These are phyloP conservation scores for Hyphodiscus sp. DNA, from an alignment of 2,329 filamentous ascomycete species.

Conservation along the genomic window DNA sequence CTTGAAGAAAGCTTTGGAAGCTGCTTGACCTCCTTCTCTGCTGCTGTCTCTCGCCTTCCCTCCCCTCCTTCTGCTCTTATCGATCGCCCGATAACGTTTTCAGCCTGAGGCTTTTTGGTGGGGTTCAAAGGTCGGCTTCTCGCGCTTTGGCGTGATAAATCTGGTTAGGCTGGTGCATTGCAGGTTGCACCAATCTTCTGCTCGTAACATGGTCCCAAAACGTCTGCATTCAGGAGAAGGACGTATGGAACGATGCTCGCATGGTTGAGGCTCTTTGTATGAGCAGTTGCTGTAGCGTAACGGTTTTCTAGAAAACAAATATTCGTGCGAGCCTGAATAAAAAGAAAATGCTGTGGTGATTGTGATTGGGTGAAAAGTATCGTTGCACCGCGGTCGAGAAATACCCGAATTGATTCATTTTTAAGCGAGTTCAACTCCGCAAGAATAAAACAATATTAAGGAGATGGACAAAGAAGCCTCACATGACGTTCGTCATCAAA, in stretches of 20 bases:
- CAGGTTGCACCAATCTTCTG: not conserved
- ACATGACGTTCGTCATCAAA: constrained; percentile 29
- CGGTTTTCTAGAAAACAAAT: not conserved
- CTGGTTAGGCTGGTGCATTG: not conserved
- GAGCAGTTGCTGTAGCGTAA: constrained; percentile 2
- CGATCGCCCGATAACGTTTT: not conserved
- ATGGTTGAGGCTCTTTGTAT: not conserved
- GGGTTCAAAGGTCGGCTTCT: not conserved
- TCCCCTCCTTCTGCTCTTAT: not conserved
- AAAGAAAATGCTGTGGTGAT: too few relatives aligned
- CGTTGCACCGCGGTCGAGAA: too few relatives aligned
- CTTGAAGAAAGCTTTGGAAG: not conserved
- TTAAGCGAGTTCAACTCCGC: not conserved
- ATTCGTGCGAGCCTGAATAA: too few relatives aligned
- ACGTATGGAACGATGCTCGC: constrained; percentile 4
- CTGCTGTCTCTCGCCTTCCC: not conserved
- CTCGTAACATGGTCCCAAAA: not conserved
- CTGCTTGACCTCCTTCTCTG: not conserved
- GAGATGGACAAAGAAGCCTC: constrained; percentile 11
- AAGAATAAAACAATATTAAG: constrained; percentile 2
- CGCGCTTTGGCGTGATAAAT: too few relatives aligned
- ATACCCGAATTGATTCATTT: not conserved
- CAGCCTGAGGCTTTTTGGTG: not conserved
- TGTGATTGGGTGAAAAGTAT: too few relatives aligned
- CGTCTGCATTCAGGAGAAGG: not conserved